Conservation (phyloP, 2,329 filamentous ascomycete species). For the Alternaria ventricosa region DNA sequence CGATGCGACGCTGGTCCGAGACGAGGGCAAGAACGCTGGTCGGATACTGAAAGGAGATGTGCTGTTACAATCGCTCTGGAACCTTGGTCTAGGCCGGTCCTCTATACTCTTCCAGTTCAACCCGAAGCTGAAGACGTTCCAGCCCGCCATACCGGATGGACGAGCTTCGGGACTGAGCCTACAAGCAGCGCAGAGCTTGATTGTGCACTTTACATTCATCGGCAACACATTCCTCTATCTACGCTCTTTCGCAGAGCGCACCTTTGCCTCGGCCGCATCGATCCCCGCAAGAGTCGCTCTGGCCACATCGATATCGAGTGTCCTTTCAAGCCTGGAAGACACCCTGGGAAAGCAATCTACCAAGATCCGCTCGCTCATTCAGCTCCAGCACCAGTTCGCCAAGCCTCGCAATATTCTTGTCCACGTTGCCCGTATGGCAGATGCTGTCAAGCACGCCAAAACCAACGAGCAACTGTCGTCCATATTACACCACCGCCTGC, state of each 20-base stretch:
- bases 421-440: constrained; percentile 60
- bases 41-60: constrained; percentile 48
- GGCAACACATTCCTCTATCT: constrained; percentile 48
- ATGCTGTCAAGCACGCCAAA: constrained; percentile 52
- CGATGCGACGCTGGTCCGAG: constrained; percentile 62
- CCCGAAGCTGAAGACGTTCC: constrained; percentile 60
- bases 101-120: constrained; percentile 74
- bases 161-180: constrained; percentile 60
- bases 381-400: constrained; percentile 50
- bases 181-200: constrained; percentile 59
- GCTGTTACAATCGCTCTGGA: constrained; percentile 62
- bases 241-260: constrained; percentile 46
- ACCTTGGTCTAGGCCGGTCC: constrained; percentile 72
- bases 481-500: constrained; percentile 44
- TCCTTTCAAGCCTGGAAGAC: constrained; percentile 52
- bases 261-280: constrained; percentile 41
- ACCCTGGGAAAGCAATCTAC: constrained; percentile 41
- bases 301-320: constrained; percentile 47
- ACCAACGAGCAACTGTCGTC: constrained; percentile 49
- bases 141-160: constrained; percentile 52
- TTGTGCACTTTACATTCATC: constrained; percentile 51
- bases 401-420: constrained; percentile 60
- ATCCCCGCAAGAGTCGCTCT: constrained; percentile 52
- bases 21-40: constrained; percentile 51
- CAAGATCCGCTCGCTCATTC: constrained; percentile 45